phyloP scores from a whole-genome alignment of 768 basidiomycete genomes.

The Suillus paluster region DNA sequence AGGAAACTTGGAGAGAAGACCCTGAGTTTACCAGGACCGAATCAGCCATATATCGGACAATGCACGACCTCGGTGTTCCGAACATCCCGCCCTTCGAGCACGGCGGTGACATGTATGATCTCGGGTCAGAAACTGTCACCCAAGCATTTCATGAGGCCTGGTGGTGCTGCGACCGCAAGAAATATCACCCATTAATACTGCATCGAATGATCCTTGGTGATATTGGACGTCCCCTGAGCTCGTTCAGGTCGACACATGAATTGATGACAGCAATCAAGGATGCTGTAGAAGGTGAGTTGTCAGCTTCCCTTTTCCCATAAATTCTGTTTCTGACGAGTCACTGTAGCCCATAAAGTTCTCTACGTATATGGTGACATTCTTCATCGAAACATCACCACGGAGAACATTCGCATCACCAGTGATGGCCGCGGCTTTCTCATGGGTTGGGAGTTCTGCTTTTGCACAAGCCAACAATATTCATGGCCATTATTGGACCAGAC shows the following conservation, averaged over 20 bases:
- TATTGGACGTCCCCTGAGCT: background rate
- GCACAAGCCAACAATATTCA: no score
- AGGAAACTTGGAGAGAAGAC: conserved; percentile 35
- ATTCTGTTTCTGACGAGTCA: background rate
- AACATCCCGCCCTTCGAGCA: conserved; percentile 31
- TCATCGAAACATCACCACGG: conserved; percentile 30
- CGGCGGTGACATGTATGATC: conserved; percentile 33
- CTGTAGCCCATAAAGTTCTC: conserved; percentile 23
- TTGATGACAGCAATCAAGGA: background rate
- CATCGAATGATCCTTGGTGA: conserved; percentile 9
- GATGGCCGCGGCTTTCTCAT: conserved; percentile 20
- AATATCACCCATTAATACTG: background rate
- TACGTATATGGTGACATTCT: conserved; percentile 16
- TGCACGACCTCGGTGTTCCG: conserved; percentile 21
- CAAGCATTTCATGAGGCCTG: conserved; percentile 9
- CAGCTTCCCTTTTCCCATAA: background rate
- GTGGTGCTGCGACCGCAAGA: background rate
- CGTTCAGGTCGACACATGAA: background rate
- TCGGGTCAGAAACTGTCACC: conserved; percentile 9
- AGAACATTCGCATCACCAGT: conserved; percentile 24
- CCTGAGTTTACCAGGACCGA: conserved; percentile 21
- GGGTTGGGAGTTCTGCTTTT: conserved; percentile 27
- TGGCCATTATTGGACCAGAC: no score
- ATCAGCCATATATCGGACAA: conserved; percentile 18
- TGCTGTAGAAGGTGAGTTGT: conserved; percentile 4